Base-by-base conservation (phyloP, 1,284 basidiomycete species). In the Ceratobasidium sp. region DNA sequence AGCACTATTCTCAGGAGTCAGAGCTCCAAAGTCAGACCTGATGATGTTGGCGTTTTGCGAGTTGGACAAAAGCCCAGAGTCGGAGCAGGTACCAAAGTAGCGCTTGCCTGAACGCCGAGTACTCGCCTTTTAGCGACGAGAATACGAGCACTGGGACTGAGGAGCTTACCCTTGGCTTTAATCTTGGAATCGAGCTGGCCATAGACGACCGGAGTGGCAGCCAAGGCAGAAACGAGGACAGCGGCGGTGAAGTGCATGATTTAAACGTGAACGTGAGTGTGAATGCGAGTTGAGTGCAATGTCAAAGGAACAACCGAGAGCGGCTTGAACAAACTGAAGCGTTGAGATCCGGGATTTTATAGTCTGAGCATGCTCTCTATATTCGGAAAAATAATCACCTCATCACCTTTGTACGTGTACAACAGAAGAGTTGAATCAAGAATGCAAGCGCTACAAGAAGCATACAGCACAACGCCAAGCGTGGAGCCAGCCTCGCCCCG, bases 21-120 rank as follows among this genome's bases (percentile, higher is more conserved):
- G 50, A 9, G 57, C 40, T 20, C 42, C 83, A 83, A 86, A 86
- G 59, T 85, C 83, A 23, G 83, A 81, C 75, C 82, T 82, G 46
- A 85, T 69, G 48, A 85, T 74, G 17, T 81, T 81, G 26, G 82
- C 82, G 77, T 85, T 85, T 13, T 75, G 83, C 81, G 80, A 56
- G 83, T 82, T 85, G 78, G 82, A 83, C 70, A 68, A 65, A 33
- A 73, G 50, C 6, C 26, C 54, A 3, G 48, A 57, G 54, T 78
- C 77, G 10, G 59, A 28, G 52, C 6, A 12, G n/a, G 59, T 74
- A 48, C 77, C 77, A 52, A 78, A 73, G 61, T 78, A 78, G n/a
- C 64, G 44, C 33, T 78, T 78, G 46, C 77, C 77, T 69, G 13
- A 7, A 61, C 48, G 13, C 23, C 15, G 2, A 15, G 9, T 0